Evolutionary conservation across 192 early-diverging fungal genomes (phyloP).

Genomic region (Dimargaris xerosporica): DNA sequence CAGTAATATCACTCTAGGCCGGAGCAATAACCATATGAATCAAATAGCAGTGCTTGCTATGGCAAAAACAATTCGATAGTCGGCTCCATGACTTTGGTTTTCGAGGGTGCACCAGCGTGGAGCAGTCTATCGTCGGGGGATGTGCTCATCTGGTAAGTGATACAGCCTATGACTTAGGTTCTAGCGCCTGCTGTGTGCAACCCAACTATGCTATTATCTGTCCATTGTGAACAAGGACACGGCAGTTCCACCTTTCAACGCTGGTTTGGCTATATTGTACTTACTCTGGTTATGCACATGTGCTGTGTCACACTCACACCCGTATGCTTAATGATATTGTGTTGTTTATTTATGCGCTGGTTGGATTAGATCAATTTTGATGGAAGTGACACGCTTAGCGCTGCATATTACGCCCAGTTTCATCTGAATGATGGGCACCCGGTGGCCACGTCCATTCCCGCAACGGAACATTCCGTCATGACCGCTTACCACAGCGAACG

Average conservation of each 20-base stretch:
- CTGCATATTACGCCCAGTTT: constrained; percentile 65
- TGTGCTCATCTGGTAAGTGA: constrained; percentile 52
- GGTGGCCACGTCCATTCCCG: constrained; percentile 63
- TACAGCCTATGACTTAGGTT: too few relatives aligned
- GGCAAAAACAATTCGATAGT: constrained; percentile 13
- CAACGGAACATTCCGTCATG: constrained; percentile 89
- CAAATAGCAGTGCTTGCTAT: too few relatives aligned
- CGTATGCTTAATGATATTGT: not conserved
- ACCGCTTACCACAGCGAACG: constrained; percentile 50
- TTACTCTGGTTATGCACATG: too few relatives aligned
- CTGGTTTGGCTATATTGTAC: too few relatives aligned
- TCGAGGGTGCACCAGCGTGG: constrained; percentile 68
- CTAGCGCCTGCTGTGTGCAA: too few relatives aligned
- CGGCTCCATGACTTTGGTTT: constrained; percentile 89
- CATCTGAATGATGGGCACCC: constrained; percentile 56
- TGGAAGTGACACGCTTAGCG: constrained; percentile 66
- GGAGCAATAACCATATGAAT: too few relatives aligned
- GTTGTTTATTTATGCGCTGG: not conserved
- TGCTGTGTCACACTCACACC: not conserved
- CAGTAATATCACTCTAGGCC: too few relatives aligned
- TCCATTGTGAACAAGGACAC: too few relatives aligned
- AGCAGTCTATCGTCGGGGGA: constrained; percentile 78
- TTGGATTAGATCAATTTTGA: constrained; percentile 54
- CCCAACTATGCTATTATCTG: too few relatives aligned
- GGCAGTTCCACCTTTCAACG: too few relatives aligned